phyloP scores from a whole-genome alignment of 2,329 filamentous ascomycete species.

The Neophaeococcomyces mojaviensis region DNA sequence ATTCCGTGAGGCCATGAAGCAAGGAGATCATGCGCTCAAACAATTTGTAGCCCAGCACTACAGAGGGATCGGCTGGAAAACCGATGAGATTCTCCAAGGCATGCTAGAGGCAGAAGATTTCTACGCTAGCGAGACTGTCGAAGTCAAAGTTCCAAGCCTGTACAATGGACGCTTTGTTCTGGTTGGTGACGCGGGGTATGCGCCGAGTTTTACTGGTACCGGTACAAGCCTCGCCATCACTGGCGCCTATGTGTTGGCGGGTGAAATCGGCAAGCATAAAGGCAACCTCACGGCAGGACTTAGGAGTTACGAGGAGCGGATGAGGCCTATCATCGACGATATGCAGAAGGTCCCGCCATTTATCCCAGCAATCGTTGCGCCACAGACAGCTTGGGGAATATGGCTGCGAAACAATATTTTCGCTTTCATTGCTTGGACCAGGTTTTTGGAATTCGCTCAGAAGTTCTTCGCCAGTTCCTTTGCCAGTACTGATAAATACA shows the following conservation, averaged over 20 bases:
- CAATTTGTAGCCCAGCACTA: slow-evolving; percentile 24
- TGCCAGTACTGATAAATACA: slow-evolving; percentile 26
- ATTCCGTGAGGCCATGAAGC: slow-evolving; percentile 36
- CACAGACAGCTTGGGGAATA: slow-evolving; percentile 41
- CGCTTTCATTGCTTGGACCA: slow-evolving; percentile 32
- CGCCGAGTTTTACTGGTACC: slow-evolving; percentile 28
- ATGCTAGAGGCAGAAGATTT: slow-evolving; percentile 30
- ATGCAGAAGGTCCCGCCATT: slow-evolving; percentile 29
- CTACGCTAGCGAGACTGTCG: slow-evolving; percentile 30
- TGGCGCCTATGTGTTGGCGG: slow-evolving; percentile 50
- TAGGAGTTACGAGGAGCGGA: slow-evolving; percentile 30
- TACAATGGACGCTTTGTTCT: slow-evolving; percentile 31
- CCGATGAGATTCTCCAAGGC: slow-evolving; percentile 24
- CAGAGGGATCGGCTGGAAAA: slow-evolving; percentile 29
- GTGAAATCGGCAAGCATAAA: slow-evolving; percentile 32
- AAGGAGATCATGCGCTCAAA: slow-evolving; percentile 31
- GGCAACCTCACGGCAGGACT: slow-evolving; percentile 30
- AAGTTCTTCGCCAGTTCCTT: slow-evolving; percentile 29
- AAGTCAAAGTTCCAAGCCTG: slow-evolving; percentile 29
- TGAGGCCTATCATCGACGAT: slow-evolving; percentile 31
- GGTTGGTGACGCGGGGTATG: slow-evolving; percentile 36
- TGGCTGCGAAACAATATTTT: slow-evolving; percentile 40
- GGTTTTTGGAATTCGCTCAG: slow-evolving; percentile 26
- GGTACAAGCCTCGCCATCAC: slow-evolving; percentile 31
- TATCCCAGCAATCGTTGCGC: slow-evolving; percentile 32